Evolutionary conservation across 305 asterid genomes (phyloP).

Genomic region (Plantago lanceolata): DNA sequence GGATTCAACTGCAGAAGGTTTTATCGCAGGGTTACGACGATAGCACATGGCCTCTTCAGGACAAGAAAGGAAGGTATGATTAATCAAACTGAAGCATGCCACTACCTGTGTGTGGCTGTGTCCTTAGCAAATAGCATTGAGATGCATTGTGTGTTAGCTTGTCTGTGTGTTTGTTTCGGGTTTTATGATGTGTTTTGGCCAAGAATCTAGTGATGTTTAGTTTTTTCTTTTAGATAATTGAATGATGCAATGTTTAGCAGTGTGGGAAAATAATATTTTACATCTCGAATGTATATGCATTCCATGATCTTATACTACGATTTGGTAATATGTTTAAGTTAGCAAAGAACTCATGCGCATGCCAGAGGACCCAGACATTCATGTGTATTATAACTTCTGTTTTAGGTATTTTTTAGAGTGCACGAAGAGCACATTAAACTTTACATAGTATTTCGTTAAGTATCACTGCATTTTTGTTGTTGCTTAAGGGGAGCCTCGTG

Average conservation of each 20-base stretch:
- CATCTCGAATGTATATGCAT: too few relatives aligned
- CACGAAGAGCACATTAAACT: background rate
- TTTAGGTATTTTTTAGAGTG: background rate
- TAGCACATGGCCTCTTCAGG: slow-evolving; percentile 73
- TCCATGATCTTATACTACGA: background rate
- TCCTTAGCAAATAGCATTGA: background rate
- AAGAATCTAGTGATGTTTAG: too few relatives aligned
- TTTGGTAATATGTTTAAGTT: background rate
- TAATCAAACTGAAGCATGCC: background rate
- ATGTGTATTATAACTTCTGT: too few relatives aligned
- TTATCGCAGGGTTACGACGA: slow-evolving; percentile 78
- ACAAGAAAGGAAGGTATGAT: slow-evolving; percentile 78
- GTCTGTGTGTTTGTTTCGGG: background rate
- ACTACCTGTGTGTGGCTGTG: background rate
- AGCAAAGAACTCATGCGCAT: background rate
- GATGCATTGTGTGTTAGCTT: background rate
- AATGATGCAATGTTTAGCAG: too few relatives aligned
- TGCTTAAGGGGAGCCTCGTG: too few relatives aligned
- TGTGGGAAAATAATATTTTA: too few relatives aligned
- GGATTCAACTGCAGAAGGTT: slow-evolving; percentile 81
- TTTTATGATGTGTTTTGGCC: background rate
- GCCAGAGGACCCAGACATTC: too few relatives aligned
- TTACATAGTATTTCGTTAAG: background rate
- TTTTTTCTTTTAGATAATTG: too few relatives aligned
- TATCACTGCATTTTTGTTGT: background rate